phyloP scores from a whole-genome alignment of 2,329 filamentous ascomycete species.

The Domatiomyces catenatus region DNA sequence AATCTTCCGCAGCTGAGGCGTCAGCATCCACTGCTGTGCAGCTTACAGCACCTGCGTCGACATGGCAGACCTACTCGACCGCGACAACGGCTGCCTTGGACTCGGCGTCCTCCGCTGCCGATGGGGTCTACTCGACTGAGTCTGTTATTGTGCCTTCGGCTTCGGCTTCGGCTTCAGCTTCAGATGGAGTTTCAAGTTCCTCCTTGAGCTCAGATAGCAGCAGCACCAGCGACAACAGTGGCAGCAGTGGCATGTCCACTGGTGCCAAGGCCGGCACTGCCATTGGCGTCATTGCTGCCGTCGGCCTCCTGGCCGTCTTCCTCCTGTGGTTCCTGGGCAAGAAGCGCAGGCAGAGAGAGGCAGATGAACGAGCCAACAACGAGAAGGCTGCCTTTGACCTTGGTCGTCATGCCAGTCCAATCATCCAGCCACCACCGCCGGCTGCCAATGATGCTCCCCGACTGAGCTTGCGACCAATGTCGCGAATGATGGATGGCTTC shows the following conservation, averaged over 20 bases:
- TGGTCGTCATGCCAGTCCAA: constrained; percentile 22
- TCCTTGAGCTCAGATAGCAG: background rate
- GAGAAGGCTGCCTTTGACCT: constrained; percentile 42
- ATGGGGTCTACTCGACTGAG: constrained; percentile 7
- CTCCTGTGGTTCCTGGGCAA: constrained; percentile 60
- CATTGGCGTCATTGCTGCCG: constrained; percentile 58
- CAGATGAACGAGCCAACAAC: constrained; percentile 33
- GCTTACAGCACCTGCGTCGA: constrained; percentile 5
- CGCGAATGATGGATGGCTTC: constrained; percentile 55
- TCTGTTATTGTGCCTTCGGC: constrained; percentile 10
- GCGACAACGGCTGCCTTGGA: constrained; percentile 3
- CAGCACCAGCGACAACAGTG: constrained; percentile 1
- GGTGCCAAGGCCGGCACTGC: constrained; percentile 64
- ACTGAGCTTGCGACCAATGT: constrained; percentile 69
- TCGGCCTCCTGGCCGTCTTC: constrained; percentile 51
- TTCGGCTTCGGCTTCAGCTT: background rate
- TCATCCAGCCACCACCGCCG: constrained; percentile 21
- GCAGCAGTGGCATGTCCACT: constrained; percentile 24
- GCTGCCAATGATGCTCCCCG: constrained; percentile 47
- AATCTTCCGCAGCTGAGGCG: constrained; percentile 15
- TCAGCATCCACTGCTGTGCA: constrained; percentile 6
- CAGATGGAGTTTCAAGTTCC: background rate
- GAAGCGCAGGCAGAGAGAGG: constrained; percentile 45
- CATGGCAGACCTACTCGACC: constrained; percentile 5
- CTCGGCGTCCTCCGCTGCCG: constrained; percentile 1